These are phyloP conservation scores for Botrytis pseudocinerea DNA, from an alignment of 2,329 filamentous ascomycete species.

Conservation along the genomic window DNA sequence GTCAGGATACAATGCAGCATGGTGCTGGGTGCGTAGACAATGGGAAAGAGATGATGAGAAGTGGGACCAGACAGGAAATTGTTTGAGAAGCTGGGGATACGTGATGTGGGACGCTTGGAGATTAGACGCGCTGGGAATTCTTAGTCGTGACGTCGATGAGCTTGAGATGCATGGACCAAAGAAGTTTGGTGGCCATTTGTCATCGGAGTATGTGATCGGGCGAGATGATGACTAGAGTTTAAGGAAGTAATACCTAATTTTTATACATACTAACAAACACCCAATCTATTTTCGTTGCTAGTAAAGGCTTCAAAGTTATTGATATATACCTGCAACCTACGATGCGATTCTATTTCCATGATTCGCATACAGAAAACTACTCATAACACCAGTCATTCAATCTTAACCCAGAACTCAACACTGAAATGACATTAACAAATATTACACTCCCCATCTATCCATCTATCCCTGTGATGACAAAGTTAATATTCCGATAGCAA, in stretches of 20 bases:
- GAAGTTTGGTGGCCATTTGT: neutral
- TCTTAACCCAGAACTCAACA: too few relatives aligned
- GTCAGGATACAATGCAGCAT: neutral
- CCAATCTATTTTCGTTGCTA: too few relatives aligned
- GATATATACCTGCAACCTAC: too few relatives aligned
- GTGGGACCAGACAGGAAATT: neutral
- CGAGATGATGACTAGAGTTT: neutral
- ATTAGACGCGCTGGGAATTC: neutral
- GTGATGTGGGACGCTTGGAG: neutral
- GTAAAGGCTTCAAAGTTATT: too few relatives aligned
- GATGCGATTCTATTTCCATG: too few relatives aligned
- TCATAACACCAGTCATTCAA: too few relatives aligned
- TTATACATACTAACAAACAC: too few relatives aligned
- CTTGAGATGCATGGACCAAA: neutral
- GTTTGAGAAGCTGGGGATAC: neutral
- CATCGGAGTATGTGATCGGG: accelerated
- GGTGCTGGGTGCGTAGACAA: neutral
- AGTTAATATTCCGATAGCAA: neutral
- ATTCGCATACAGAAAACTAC: neutral
- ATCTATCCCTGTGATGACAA: too few relatives aligned
- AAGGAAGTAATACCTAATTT: neutral
- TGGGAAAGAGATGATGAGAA: neutral
- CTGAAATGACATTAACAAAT: too few relatives aligned
- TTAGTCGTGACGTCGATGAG: neutral
- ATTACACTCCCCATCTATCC: too few relatives aligned